phyloP scores from a whole-genome alignment of 1,284 basidiomycete genomes.

The Boletus sp. region DNA sequence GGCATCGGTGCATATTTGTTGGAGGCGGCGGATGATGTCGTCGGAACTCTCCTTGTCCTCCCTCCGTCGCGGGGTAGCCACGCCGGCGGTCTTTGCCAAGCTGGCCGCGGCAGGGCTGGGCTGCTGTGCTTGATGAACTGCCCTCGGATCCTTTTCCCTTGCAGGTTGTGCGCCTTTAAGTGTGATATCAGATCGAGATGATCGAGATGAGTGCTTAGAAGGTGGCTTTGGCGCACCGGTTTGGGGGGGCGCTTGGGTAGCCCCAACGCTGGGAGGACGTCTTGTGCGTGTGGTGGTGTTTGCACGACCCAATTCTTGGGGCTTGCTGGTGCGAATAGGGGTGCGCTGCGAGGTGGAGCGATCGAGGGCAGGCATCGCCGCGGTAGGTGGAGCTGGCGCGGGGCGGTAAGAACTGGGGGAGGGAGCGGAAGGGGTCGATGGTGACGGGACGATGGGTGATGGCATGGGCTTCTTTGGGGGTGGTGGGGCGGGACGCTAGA shows the following conservation, averaged over 20 bases:
- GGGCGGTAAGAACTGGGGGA: constrained; percentile 58
- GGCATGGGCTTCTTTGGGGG: constrained; percentile 54
- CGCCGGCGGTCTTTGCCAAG: constrained; percentile 61
- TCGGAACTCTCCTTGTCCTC: constrained; percentile 84
- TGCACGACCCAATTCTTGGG: constrained; percentile 54
- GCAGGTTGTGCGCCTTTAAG: constrained; percentile 38
- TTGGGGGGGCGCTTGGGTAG: constrained; percentile 19
- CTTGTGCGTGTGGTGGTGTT: constrained; percentile 55
- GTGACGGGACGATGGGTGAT: constrained; percentile 32
- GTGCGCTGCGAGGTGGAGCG: constrained; percentile 73
- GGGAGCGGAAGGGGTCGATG: constrained; percentile 30
- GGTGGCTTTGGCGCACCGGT: constrained; percentile 37
- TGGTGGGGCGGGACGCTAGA: constrained; percentile 44
- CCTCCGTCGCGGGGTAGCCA: constrained; percentile 75
- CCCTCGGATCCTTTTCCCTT: constrained; percentile 36
- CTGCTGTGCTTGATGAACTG: constrained; percentile 38
- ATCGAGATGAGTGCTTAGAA: constrained; percentile 47
- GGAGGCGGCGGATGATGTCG: constrained; percentile 87
- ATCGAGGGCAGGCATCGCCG: constrained; percentile 60
- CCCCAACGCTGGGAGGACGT: constrained; percentile 27
- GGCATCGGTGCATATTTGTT: constrained; percentile 94
- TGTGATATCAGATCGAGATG: constrained; percentile 52
- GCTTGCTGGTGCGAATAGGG: constrained; percentile 48
- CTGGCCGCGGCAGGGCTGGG: constrained; percentile 45
- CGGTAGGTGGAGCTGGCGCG: constrained; percentile 61